Evolutionary conservation across 352 stramenopile genomes (phyloP).

Genomic region (Pelagophyceae sp.): DNA sequence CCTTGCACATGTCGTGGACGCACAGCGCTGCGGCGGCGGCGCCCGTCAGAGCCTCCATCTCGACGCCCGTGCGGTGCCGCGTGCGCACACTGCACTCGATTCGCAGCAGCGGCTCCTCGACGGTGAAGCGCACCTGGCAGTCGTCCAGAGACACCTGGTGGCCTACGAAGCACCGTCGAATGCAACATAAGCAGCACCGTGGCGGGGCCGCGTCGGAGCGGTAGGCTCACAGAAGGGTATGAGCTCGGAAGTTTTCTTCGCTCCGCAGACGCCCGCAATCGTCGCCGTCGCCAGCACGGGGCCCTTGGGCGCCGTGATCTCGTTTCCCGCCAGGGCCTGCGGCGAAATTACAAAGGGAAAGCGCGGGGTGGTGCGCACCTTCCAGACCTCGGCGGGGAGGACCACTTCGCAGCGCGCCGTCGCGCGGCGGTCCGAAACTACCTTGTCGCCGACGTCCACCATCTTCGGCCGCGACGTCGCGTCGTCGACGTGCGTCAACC

Average conservation of each 20-base stretch:
- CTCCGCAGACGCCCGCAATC: conserved; percentile 73
- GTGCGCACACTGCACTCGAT: conserved; percentile 68
- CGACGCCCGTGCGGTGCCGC: conserved; percentile 77
- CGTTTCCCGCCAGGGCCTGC: conserved; percentile 25
- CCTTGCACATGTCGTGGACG: conserved; percentile 91
- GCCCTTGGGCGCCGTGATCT: conserved; percentile 41
- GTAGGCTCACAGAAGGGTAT: conserved; percentile 88
- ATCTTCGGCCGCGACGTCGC: conserved; percentile 38
- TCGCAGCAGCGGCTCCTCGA: conserved; percentile 25
- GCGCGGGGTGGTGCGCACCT: no score
- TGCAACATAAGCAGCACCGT: no score
- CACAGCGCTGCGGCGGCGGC: conserved; percentile 76
- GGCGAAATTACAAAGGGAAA: conserved; percentile 38
- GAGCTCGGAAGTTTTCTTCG: conserved; percentile 74
- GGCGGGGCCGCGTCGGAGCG: no score
- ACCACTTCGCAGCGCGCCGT: conserved; percentile 57
- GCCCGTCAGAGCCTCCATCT: conserved; percentile 89
- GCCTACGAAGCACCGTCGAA: no score
- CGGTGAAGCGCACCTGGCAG: conserved; percentile 61
- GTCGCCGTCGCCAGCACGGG: conserved; percentile 66
- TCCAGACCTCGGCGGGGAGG: conserved; percentile 50
- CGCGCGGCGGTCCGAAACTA: conserved; percentile 55
- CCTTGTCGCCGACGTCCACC: conserved; percentile 67
- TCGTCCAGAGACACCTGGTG: conserved; percentile 73
- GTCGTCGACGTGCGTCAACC: conserved; percentile 21